Evolutionary conservation across 192 early-diverging fungal genomes (phyloP), one percentile per base, ranked within the genome.

Genomic region (Radiomyces spectabilis): DNA sequence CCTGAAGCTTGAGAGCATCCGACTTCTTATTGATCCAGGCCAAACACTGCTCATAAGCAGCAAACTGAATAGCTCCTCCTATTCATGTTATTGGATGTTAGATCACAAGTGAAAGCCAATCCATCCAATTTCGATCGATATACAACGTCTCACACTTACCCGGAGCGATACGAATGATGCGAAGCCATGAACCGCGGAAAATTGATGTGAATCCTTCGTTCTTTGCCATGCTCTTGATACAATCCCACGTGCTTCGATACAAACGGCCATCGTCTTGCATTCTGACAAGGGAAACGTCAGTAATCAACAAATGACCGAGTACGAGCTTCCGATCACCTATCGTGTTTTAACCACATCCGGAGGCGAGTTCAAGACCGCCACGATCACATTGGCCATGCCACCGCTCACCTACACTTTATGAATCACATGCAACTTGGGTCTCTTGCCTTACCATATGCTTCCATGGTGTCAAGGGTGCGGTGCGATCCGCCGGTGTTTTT

Each of bases 311-410:
- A 57, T 6, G 16, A 45, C 10, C 31, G 22, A 16, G 7, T 18
- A n/a, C 6, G 16, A 38, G 7, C 19, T 21, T 16, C 42, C 24
- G 24, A 30, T 35, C 5, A 25, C 30, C 29, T 59, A 65, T 58
- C 65, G 52, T 32, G 71, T 73, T 44, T 73, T 73, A 3, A 73
- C 66, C 13, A 73, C 71, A 44, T 73, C 71, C 10, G 71, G 71
- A 21, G 71, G 71, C 16, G 61, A 65, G 44, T 73, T 73, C 9
- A 69, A 26, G 10, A 73, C 55, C 4, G 53, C 71, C 19, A 73
- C 71, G 7, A 73, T 24, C 3, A 73, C 53, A 42, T 73, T 73
- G 19, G 71, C 57, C 18, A 65, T 35, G 43, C 67, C 67, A 24
- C 71, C 71, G 24, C 67, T 59, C 6, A 57, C n/a, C n/a, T n/a